Conservation (phyloP, 2,329 filamentous ascomycete species). For the Aureobasidium sp. region DNA sequence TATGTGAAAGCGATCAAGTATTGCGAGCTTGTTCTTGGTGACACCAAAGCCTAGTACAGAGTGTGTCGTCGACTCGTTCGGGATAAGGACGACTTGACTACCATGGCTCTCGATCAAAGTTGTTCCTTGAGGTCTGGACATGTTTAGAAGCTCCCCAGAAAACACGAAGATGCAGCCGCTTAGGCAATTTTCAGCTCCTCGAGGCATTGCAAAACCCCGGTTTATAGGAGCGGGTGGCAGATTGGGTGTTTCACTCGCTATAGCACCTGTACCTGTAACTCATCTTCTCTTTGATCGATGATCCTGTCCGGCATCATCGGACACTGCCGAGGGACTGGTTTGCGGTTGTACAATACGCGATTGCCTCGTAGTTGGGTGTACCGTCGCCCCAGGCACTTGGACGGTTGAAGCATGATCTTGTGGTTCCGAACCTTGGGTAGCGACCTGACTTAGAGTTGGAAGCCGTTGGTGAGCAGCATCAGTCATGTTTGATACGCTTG, state of each 20-base stretch:
- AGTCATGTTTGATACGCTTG: not conserved
- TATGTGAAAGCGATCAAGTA: not conserved
- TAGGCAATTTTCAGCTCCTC: not conserved
- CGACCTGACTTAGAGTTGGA: not conserved
- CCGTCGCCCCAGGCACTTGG: not conserved
- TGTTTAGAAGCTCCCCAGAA: not conserved
- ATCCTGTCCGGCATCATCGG: not conserved
- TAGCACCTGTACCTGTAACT: not conserved
- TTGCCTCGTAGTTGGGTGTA: not conserved
- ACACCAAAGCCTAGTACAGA: not conserved
- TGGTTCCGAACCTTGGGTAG: not conserved
- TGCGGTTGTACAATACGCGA: not conserved
- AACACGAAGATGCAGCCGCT: not conserved
- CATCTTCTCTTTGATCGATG: not conserved
- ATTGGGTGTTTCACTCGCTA: not conserved
- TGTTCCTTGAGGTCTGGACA: not conserved
- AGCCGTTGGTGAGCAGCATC: not conserved
- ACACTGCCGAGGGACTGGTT: not conserved
- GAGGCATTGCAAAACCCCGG: not conserved
- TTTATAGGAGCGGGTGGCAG: not conserved
- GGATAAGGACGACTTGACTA: not conserved
- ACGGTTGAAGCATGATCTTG: not conserved
- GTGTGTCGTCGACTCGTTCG: not conserved
- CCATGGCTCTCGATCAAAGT: not conserved
- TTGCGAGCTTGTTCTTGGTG: not conserved